Base-by-base conservation (phyloP, 2,329 filamentous ascomycete genomes). In the Anthostomella pinea region DNA sequence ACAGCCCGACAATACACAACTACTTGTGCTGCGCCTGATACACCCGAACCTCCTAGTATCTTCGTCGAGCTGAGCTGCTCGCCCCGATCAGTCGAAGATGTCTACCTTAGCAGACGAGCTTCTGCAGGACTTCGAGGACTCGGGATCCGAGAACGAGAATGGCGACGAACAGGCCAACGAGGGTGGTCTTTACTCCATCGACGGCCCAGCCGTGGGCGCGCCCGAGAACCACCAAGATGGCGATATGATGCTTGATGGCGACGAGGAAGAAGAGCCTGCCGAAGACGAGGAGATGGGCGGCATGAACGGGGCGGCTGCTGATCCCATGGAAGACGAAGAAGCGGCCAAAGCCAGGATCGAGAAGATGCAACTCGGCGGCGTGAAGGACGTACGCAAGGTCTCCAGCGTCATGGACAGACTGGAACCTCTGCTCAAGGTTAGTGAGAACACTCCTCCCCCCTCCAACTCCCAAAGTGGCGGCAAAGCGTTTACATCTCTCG, bases 61-160 rank as follows among this genome's bases (percentile, higher is more conserved):
- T n/a, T n/a, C n/a, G n/a, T n/a, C n/a, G n/a, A n/a, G n/a, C n/a
- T n/a, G n/a, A n/a, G n/a, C n/a, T n/a, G n/a, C n/a, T n/a, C n/a
- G n/a, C n/a, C n/a, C n/a, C n/a, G n/a, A n/a, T n/a, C n/a, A n/a
- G n/a, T n/a, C n/a, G n/a, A n/a, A n/a, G n/a, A 94, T 96, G 89
- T 88, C 91, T 61, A 94, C 88, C 28, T 76, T 94, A 46, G 91
- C 87, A 45, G 90, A 97, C 57, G 91, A 97, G 62, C 77, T 98
- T 8, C 74, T 97, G 52, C 87, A 93, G 57, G 88, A 95, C 60
- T 93, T 95, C 48, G 88, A 89, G 54, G 87, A 94, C 57, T 87
- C 82, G 5, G 88, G 82, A 33, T 87, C 87, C 34, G 87, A 93
- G 53, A 79, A 75, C 34, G 87, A 93, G 53, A 79, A 75, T 23